Conservation (phyloP, 371 early-diverging fungal species). For the Mucor velutinosus region DNA sequence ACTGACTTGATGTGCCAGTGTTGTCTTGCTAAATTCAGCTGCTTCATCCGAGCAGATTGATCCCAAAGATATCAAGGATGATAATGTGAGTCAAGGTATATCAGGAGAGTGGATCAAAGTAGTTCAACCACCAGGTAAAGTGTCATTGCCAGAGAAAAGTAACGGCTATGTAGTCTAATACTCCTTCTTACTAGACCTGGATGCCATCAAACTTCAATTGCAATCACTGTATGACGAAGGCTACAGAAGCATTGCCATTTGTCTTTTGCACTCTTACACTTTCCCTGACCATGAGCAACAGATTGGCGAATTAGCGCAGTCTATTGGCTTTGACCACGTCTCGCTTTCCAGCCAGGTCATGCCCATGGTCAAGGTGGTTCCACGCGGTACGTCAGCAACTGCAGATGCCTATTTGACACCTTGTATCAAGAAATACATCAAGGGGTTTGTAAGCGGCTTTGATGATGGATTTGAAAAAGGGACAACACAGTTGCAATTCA, state of each 20-base stretch:
- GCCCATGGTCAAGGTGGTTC: constrained; percentile 95
- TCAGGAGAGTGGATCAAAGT: constrained; percentile 88
- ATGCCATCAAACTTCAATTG: constrained; percentile 59
- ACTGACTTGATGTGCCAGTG: constrained; percentile 35
- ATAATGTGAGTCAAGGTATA: constrained; percentile 62
- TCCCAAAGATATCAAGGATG: constrained; percentile 24
- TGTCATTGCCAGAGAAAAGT: too few relatives aligned
- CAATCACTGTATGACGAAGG: constrained; percentile 67
- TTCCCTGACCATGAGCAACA: constrained; percentile 83
- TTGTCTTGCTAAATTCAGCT: constrained; percentile 77
- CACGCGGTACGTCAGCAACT: constrained; percentile 88
- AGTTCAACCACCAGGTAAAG: constrained; percentile 65
- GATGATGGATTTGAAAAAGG: constrained; percentile 64
- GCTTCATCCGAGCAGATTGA: constrained; percentile 55
- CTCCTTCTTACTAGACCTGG: constrained; percentile 17
- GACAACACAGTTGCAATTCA: constrained; percentile 84
- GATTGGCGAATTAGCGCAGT: constrained; percentile 70
- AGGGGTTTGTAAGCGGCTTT: constrained; percentile 85
- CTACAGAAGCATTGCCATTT: constrained; percentile 85
- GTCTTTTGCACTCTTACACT: constrained; percentile 92
- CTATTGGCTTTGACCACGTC: constrained; percentile 83
- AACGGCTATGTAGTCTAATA: not conserved
- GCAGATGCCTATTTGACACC: constrained; percentile 96
- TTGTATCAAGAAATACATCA: constrained; percentile 81
- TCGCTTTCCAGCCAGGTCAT: constrained; percentile 83